Evolutionary conservation across 495 filamentous ascomycete species (phyloP), one percentile per base, ranked within the genome.

Genomic region (Neurospora cerealis): DNA sequence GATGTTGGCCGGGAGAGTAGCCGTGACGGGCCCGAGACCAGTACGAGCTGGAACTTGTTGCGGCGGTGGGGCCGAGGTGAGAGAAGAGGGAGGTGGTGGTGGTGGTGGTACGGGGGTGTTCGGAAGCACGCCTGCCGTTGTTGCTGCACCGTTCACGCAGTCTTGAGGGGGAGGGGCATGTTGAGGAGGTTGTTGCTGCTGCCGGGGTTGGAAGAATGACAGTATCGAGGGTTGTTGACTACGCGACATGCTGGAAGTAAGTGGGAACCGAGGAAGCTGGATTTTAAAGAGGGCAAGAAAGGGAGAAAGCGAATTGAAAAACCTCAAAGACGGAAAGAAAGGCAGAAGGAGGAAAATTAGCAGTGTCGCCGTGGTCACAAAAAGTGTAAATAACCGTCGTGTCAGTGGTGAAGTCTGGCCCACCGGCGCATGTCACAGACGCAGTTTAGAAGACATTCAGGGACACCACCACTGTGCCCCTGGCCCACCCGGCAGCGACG

Each of bases 211-310:
- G 77, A 78, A 79, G 77, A 89, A 88, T 19, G 84, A 86, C 46
- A 82, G 83, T 72, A 89, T 88, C 36, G 85, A 85, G 15, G 83
- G 74, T 74, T 88, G 86, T 62, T 79, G 78, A 38, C 78, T 39
- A 13, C 44, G 80, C 75, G 76, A 75, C 81, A 78, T 78, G 17
- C 28, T 77, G 72, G 15, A 60, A 19, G 13, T 73, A 5, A 40
- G 28, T 32, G 15, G 41, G 7, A 37, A 36, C 21, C 46, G 46
- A 15, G 46, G 11, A 54, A 28, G 21, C 10, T 28, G 10, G 21
- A 60, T 28, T 7, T 10, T 11, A 15, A 13, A 60, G 21, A 60
- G 48, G 21, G 21, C 21, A 34, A 34, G 28, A 34, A 62, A 34
- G 28, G 28, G 28, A 34, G 54, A 66, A 9, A 11, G 4, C 13